Evolutionary conservation across 176 grass and related monocot species (phyloP), one percentile per base, ranked within the genome.

Genomic region (Leersia perrieri): DNA sequence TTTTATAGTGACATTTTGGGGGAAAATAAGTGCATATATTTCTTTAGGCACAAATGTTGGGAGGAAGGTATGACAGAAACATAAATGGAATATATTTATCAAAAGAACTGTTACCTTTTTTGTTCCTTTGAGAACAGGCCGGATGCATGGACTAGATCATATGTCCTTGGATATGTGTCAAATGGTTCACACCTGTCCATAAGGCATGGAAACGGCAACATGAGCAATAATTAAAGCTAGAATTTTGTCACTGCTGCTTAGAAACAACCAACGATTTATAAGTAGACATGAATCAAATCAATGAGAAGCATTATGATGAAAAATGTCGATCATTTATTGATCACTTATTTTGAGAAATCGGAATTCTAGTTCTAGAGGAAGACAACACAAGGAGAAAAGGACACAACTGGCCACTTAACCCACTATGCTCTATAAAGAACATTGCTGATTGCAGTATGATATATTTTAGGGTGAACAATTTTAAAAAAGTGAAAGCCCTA

Each of bases 121-220:
- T 89, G 79, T 66, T 97, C 95, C 65, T 86, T 81, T 51, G 95
- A 97, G 86, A 97, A 94, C 76, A 97, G 80, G 57, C 85, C 61
- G 32, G 31, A 97, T 68, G 95, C 95, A 85, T 97, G 95, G 77
- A 94, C 77, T 8, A 97, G 78, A 88, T 92, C 90, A 5, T 97
- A 94, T 9, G 95, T 97, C 89, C 95, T 94, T 89, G 95, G 95
- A 82, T 94, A 97, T 53, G 95, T 97, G 71, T 97, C 95, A 66
- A 97, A 97, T 66, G 95, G 90, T 80, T 97, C 95, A 68, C 89
- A 97, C 95, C 95, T 97, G 83, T 82, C 29, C 66, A 84, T 62
- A 44, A 72, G 41, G 49, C 30, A 63, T 30, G n/a, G 76, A 87
- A 70, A 70, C 26, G 34, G 20, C 7, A 89, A 33, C 39, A 76